Evolutionary conservation across 768 basidiomycete genomes (phyloP), one percentile per base, ranked within the genome.

Genomic region (Mycena pura): DNA sequence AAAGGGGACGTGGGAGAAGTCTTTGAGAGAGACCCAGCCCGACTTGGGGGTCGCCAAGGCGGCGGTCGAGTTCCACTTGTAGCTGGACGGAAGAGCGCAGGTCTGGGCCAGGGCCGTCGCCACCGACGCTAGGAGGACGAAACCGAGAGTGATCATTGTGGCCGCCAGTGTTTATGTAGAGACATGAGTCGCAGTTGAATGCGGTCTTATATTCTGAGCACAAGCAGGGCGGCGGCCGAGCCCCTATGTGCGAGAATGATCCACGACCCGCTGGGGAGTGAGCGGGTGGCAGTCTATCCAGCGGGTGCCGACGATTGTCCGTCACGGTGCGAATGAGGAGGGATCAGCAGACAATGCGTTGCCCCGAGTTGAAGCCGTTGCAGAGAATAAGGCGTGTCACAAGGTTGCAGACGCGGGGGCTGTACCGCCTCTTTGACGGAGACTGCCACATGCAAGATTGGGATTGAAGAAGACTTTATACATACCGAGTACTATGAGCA

Each of bases 11-110:
- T 57, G 54, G 7, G 54, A 51, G 46, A 63, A 63, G 36, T 63
- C 62, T n/a, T 63, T 63, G 54, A 63, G 55, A 10, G 62, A 44
- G 41, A 58, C 55, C 62, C 54, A 63, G 17, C 62, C 62, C 29
- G 47, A 50, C 6, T 57, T 52, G 5, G 62, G 62, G 3, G 40
- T 47, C 7, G 49, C 62, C 34, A 63, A 50, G 3, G 56, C 39
- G 41, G 14, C 48, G 2, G 62, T 24, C 40, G 62, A 63, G 4
- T 17, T 63, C 62, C 62, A 63, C 6, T 57, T 57, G 55, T 57
- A 58, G 9, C 9, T 57, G 29, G 62, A 57, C 34, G 62, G 62
- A 21, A 63, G 62, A 29, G 48, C 19, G 55, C 62, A 63, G 5
- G 62, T n/a, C 34, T 57, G 54, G 32, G 55, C 62, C 21, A 17